Conservation (phyloP, 2,329 filamentous ascomycete genomes). For the Metarhizium guizhouense region DNA sequence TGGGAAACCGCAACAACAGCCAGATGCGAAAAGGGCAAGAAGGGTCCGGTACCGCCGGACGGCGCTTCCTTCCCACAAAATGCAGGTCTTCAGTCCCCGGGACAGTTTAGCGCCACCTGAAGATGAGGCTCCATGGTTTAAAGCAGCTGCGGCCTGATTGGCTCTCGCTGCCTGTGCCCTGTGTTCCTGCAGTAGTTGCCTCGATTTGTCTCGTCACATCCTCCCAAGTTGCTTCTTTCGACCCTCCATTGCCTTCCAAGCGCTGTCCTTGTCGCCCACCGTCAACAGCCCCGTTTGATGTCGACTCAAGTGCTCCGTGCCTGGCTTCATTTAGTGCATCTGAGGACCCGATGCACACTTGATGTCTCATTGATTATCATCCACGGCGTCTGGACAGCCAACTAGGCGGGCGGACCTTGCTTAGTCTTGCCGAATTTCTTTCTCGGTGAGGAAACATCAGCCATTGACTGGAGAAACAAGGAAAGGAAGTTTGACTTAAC, state of each 20-base stretch:
- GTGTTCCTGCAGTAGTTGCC: not conserved
- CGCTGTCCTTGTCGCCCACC: not conserved
- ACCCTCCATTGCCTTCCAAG: not conserved
- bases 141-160: not conserved
- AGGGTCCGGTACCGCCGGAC: not conserved
- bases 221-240: not conserved
- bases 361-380: not conserved
- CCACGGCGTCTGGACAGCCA: not conserved
- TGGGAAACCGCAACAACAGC: not conserved
- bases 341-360: not conserved
- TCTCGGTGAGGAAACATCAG: too few relatives aligned
- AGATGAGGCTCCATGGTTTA: not conserved
- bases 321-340: too few relatives aligned
- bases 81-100: not conserved
- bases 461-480: too few relatives aligned
- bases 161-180: not conserved
- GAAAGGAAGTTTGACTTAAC: too few relatives aligned
- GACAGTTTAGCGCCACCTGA: conserved; percentile 2
- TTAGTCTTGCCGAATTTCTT: not conserved
- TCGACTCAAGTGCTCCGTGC: not conserved
- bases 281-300: not conserved
- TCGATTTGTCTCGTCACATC: not conserved
- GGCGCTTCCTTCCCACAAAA: not conserved
- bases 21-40: not conserved
- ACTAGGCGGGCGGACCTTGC: not conserved